Base-by-base conservation (phyloP, 805 yeast species). In the Starmera dryadoides region DNA sequence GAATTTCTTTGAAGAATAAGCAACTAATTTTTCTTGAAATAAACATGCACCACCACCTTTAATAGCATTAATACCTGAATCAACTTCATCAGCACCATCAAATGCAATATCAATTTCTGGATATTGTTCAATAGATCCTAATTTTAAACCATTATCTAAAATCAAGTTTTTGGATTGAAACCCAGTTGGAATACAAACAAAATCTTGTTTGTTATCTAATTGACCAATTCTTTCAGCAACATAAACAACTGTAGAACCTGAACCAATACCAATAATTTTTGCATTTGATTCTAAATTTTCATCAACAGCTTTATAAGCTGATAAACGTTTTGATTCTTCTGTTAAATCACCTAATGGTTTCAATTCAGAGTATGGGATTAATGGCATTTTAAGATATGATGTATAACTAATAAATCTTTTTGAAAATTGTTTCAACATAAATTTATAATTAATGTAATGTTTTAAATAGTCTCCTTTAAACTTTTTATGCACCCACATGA, bases 1-100 rank as follows among this genome's bases (percentile, higher is more conserved):
- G 55, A 91, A 88, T 51, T 73, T 75, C 42, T 74, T 66, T 3
- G 96, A 79, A 44, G 86, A 77, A 41, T 77, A 73, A 15, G 96
- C 96, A 12, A 93, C 96, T 39, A 93, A 71, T 64, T 93, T 93
- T 61, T 93, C 99, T 66, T 91, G 98, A 66, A 93, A 82, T 46
- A 88, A 69, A 62, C 99, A 93, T 2, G 97, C 99, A 32, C 99
- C 99, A 36, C 99, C 99, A 49, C 99, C 99, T 64, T 93, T 93
- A 59, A 93, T 93, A 53, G 89, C 79, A 57, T 88, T 86, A 51
- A 93, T 70, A 17, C 71, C 57, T 4, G 75, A 57, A 61, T 91
- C 98, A 42, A 89, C 89, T 63, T 93, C 98, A 62, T 93, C 99
- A 3, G 98, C 98, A 34, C 99, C 99, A 61, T 93, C 99, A 59